Evolutionary conservation across 371 early-diverging fungal species (phyloP).

Genomic region (Phascolomyces articulosus): DNA sequence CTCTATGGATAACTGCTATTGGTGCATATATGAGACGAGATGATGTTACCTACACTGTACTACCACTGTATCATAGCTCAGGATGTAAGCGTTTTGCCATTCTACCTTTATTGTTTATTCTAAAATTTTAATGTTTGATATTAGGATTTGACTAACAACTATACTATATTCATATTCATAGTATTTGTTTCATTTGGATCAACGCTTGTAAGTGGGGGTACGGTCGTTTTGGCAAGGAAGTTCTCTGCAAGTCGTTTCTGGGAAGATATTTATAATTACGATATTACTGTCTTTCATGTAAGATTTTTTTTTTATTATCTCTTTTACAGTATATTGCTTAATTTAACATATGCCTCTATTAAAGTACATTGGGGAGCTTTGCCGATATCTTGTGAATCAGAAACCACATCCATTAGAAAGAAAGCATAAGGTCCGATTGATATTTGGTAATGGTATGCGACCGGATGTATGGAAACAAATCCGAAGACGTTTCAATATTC

Average conservation of each 20-base stretch:
- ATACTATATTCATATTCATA: slow-evolving; percentile 6
- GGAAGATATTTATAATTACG: slow-evolving; percentile 45
- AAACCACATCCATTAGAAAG: slow-evolving; percentile 53
- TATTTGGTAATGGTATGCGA: slow-evolving; percentile 73
- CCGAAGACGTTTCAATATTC: slow-evolving; percentile 48
- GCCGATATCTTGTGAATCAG: slow-evolving; percentile 60
- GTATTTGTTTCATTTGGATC: slow-evolving; percentile 30
- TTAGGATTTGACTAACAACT: too few species aligned
- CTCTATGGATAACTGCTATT: background rate
- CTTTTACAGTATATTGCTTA: background rate
- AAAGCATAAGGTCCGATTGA: slow-evolving; percentile 49
- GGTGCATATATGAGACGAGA: background rate
- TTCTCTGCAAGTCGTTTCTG: slow-evolving; percentile 54
- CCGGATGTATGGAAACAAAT: slow-evolving; percentile 67
- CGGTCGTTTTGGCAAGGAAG: slow-evolving; percentile 47
- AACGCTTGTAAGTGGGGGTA: slow-evolving; percentile 35
- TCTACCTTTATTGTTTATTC: too few species aligned
- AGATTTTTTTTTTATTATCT: background rate
- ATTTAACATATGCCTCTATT: background rate
- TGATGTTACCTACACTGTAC: slow-evolving; percentile 43
- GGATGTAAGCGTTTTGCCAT: slow-evolving; percentile 34
- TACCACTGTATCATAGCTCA: slow-evolving; percentile 55
- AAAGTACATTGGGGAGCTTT: slow-evolving; percentile 73
- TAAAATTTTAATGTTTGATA: too few species aligned
- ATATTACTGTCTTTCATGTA: slow-evolving; percentile 42